These are phyloP conservation scores for Panus rudis DNA, from an alignment of 768 basidiomycete species.

Conservation along the genomic window DNA sequence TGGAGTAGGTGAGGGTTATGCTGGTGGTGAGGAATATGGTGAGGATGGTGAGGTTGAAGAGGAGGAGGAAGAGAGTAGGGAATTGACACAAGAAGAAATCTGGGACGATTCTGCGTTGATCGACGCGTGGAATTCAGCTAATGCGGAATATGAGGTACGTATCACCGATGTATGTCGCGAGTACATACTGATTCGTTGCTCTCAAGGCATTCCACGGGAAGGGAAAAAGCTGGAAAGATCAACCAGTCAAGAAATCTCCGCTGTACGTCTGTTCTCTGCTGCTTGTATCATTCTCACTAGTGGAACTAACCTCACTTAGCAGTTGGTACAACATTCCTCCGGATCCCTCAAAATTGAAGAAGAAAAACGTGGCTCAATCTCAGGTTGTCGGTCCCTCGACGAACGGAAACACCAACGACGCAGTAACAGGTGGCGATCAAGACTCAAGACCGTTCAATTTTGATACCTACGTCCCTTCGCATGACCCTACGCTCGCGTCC, in stretches of 20 bases:
- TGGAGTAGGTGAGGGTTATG: slow-evolving; percentile 1
- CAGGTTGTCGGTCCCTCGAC: slow-evolving; percentile 1
- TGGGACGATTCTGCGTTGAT: slow-evolving; percentile 86
- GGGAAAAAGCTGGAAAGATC: slow-evolving; percentile 65
- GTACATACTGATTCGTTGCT: slow-evolving; percentile 1
- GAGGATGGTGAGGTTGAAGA: slow-evolving; percentile 19
- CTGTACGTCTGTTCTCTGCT: slow-evolving; percentile 35
- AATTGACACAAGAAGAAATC: slow-evolving; percentile 65
- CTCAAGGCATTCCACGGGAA: slow-evolving; percentile 56
- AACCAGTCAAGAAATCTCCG: slow-evolving; percentile 63
- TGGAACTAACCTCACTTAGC: background rate
- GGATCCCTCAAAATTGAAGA: slow-evolving; percentile 13
- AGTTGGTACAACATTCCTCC: slow-evolving; percentile 78
- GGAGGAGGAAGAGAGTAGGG: slow-evolving; percentile 48
- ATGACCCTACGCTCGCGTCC: slow-evolving; percentile 55
- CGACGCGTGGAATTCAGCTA: slow-evolving; percentile 79
- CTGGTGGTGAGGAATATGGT: slow-evolving; percentile 2
- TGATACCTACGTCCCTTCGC: slow-evolving; percentile 59
- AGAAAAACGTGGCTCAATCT: slow-evolving; percentile 11
- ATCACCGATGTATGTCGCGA: background rate
- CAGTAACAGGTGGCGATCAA: slow-evolving; percentile 18
- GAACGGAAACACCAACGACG: slow-evolving; percentile 3
- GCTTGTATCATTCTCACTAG: slow-evolving; percentile 4
- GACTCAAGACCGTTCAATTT: slow-evolving; percentile 65
- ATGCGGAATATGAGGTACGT: slow-evolving; percentile 68